These are phyloP conservation scores for Hevea brasiliensis DNA, from an alignment of 345 rosid genomes.

Conservation along the genomic window DNA sequence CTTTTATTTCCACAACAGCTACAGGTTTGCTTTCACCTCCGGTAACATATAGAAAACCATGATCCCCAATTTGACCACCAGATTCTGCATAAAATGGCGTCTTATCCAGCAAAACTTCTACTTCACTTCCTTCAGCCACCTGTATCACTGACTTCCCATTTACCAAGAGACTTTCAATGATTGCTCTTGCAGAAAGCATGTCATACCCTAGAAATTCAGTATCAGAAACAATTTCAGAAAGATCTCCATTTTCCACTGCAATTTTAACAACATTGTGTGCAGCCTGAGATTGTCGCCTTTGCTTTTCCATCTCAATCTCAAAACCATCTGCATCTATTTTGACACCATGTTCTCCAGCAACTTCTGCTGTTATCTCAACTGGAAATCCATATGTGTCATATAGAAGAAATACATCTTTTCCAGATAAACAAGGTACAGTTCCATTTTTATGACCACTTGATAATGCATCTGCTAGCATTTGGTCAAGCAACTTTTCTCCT, in stretches of 20 bases:
- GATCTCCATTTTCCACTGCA: constrained; percentile 55
- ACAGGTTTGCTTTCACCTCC: constrained; percentile 43
- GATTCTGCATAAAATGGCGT: constrained; percentile 98
- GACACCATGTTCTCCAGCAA: constrained; percentile 73
- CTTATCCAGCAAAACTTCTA: constrained; percentile 77
- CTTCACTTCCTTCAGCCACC: constrained; percentile 81
- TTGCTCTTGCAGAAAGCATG: constrained; percentile 66
- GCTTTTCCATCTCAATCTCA: constrained; percentile 79
- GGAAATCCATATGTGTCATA: constrained; percentile 92
- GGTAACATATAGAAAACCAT: constrained; percentile 62
- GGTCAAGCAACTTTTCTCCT: constrained; percentile 84
- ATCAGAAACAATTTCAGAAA: constrained; percentile 50
- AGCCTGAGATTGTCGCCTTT: constrained; percentile 83
- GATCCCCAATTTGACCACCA: constrained; percentile 93
- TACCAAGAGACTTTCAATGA: constrained; percentile 71
- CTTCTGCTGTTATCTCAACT: constrained; percentile 83
- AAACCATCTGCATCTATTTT: constrained; percentile 70
- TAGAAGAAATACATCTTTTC: constrained; percentile 82
- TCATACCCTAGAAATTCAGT: constrained; percentile 86
- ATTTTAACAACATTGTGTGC: constrained; percentile 86
- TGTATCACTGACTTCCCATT: constrained; percentile 75
- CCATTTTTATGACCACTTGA: constrained; percentile 42
- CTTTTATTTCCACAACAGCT: constrained; percentile 79
- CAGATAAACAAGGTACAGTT: constrained; percentile 52
- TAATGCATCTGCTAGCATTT: constrained; percentile 63